These are phyloP conservation scores for Coemansia sp. DNA, from an alignment of 192 early-diverging fungal species.

Conservation along the genomic window DNA sequence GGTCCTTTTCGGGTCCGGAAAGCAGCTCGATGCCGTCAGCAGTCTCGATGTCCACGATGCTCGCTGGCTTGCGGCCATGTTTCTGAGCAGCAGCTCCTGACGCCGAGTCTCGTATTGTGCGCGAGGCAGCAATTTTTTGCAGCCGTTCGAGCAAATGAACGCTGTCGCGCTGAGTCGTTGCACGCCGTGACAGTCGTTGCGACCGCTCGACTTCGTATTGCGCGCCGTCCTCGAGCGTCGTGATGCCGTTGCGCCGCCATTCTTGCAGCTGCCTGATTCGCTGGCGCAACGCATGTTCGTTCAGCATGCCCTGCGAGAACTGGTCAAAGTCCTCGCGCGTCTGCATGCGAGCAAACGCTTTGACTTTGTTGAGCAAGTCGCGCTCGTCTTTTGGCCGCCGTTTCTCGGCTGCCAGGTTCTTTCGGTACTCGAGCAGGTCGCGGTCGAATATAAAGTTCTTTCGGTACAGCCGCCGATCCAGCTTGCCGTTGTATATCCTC, in stretches of 20 bases:
- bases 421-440: conserved; percentile 81
- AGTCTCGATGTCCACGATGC: conserved; percentile 71
- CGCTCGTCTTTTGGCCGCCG: conserved; percentile 85
- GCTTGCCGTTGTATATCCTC: conserved; percentile 87
- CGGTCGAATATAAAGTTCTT: conserved; percentile 92
- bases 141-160: conserved; percentile 39
- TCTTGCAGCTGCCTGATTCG: conserved; percentile 86
- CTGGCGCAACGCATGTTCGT: conserved; percentile 75
- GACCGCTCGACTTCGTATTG: conserved; percentile 73
- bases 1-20: conserved; percentile 68
- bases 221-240: conserved; percentile 67
- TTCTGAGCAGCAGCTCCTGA: conserved; percentile 2
- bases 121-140: conserved; percentile 33
- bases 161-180: conserved; percentile 48
- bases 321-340: conserved; percentile 78
- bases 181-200: conserved; percentile 51
- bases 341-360: conserved; percentile 86
- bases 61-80: conserved; percentile 25
- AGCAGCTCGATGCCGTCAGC: conserved; percentile 89
- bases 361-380: conserved; percentile 73
- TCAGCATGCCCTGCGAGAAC: conserved; percentile 66
- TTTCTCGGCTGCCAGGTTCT: conserved; percentile 75
- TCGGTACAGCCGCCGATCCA: conserved; percentile 77
- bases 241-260: conserved; percentile 87
- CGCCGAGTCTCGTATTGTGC: conserved; percentile 12